A percentile compares a stretch with the other conserved stretches of the same genome.
phyloP scores from a whole-genome alignment of 2,329 filamentous ascomycete species.

The Fusarium protoensiforme region DNA sequence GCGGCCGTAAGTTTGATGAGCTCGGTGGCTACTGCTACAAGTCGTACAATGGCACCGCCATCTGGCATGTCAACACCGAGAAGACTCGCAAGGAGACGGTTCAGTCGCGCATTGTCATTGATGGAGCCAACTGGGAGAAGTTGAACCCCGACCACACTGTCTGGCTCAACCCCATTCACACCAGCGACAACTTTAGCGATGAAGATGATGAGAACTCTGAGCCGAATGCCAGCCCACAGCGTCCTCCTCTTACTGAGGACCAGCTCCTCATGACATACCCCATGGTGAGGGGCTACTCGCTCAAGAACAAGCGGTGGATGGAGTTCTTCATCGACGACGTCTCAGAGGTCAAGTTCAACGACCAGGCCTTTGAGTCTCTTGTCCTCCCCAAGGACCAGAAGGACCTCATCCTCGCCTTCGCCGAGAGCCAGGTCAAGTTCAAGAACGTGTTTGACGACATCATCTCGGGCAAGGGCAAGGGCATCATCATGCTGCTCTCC shows the following conservation, averaged over 20 bases:
- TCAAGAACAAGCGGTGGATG: conserved; percentile 60
- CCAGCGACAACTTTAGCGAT: conserved; percentile 12
- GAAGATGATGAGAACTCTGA: conserved; percentile 7
- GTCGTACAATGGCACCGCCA: conserved; percentile 54
- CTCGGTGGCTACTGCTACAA: conserved; percentile 61
- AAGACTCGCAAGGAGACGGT: conserved; percentile 43
- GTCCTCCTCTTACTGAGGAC: conserved; percentile 49
- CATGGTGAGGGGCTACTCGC: conserved; percentile 59
- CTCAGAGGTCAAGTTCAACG: conserved; percentile 59
- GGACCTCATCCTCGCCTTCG: conserved; percentile 62
- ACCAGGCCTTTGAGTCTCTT: conserved; percentile 59
- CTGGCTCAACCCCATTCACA: conserved; percentile 19
- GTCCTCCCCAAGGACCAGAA: conserved; percentile 62
- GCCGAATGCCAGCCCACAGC: neutral
- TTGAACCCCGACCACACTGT: conserved; percentile 42
- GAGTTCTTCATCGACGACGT: conserved; percentile 61
- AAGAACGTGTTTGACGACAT: conserved; percentile 61
- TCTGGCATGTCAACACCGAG: conserved; percentile 39
- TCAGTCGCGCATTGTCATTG: conserved; percentile 46
- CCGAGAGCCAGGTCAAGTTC: conserved; percentile 56
- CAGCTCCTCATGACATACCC: conserved; percentile 55
- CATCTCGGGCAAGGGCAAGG: conserved; percentile 63
- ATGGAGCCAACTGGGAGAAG: conserved; percentile 47
- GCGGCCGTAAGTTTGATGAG: conserved; percentile 58
- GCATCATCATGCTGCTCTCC: conserved; percentile 61